Base-by-base conservation (phyloP, 768 basidiomycete species). In the Coprinopsis strossmayeri region DNA sequence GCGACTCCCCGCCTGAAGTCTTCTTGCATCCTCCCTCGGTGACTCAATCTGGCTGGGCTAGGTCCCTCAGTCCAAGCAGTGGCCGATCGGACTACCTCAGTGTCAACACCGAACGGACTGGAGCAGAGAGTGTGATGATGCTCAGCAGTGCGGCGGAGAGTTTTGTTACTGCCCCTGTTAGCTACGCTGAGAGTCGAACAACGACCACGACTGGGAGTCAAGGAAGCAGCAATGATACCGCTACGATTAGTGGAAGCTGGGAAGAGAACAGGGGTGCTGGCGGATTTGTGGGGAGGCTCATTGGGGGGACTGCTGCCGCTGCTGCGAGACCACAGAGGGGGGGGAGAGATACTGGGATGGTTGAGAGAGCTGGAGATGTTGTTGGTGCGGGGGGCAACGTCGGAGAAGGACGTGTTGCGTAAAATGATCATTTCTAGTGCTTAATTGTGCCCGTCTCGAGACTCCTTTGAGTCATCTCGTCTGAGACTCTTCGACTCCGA, bases 141-240 rank as follows among this genome's bases (percentile, higher is more conserved):
- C 38, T 87, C 58, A 86, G 84, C 61, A 83, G 82, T 0, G 84
- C 85, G 11, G 72, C 78, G 2, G 72, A 73, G 50, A 87, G 84
- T 48, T 84, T 86, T 54, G 73, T 87, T 18, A 85, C 85, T 3
- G 76, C 77, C 15, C 73, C 86, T 34, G 73, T 76, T 40, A 84
- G 43, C 27, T 4, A 28, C 35, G 45, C 37, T 20, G 50, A 51
- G 17, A 25, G 25, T 45, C 20, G 25, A 40, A 34, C 24, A 25
- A 46, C 50, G 9, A 40, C 42, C 11, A 51, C 44, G 4, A 51
- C 44, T 11, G 38, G 32, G 3, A 34, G 13, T 11, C 35, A 45
- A 4, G 42, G 50, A 18, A 24, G 38, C n/a, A 46, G 44, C 25
- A 46, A 38, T 32, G 50, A 51, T 17, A 37, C 44, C 10, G 45